Percentiles rank a stretch among this genome's conserved stretches.
Conservation (phyloP, 179 eudicot species). For the Beta macrorhiza region DNA sequence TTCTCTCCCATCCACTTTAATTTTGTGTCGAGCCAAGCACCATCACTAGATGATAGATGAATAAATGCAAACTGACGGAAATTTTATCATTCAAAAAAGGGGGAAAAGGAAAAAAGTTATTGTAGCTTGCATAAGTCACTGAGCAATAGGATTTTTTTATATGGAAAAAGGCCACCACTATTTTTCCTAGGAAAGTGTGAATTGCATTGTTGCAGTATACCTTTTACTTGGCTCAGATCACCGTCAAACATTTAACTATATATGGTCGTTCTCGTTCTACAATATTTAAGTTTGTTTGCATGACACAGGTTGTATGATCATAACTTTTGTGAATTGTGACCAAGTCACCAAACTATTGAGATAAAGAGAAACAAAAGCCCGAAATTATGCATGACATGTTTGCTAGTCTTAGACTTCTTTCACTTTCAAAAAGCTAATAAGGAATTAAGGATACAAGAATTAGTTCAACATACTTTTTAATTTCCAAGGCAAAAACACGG, state of each 20-base stretch:
- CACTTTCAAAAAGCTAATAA: too few relatives aligned
- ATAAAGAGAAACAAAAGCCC: too few relatives aligned
- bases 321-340: too few relatives aligned
- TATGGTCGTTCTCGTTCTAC: not conserved
- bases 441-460: too few relatives aligned
- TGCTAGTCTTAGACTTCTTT: too few relatives aligned
- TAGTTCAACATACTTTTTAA: too few relatives aligned
- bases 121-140: too few relatives aligned
- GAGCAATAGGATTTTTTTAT: not conserved
- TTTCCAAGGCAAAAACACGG: too few relatives aligned
- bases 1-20: not conserved
- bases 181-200: conserved; percentile 14
- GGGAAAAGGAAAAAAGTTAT: not conserved
- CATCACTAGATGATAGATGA: not conserved
- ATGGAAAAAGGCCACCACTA: not conserved
- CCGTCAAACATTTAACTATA: conserved; percentile 3
- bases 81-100: not conserved
- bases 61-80: conserved; percentile 1
- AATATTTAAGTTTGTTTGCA: too few relatives aligned
- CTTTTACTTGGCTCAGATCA: conserved; percentile 21
- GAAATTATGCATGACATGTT: too few relatives aligned
- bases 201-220: conserved; percentile 5
- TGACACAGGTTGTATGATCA: too few relatives aligned
- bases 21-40: conserved; percentile 28
- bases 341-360: too few relatives aligned